phyloP scores from a whole-genome alignment of 257 asterid species.

The Solanum pimpinellifolium region DNA sequence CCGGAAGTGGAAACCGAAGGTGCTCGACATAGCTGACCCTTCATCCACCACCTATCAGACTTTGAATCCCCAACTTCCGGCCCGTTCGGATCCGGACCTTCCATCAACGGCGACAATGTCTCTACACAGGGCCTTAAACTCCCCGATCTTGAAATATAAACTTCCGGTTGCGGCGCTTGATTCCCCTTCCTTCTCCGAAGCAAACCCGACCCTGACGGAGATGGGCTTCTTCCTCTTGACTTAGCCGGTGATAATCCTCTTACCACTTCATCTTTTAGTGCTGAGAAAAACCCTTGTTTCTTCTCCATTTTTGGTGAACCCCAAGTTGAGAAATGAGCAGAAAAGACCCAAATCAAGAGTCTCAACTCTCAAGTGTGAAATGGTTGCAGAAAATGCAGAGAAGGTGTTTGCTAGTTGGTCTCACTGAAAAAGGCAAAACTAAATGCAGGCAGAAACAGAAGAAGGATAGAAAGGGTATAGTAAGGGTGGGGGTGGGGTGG shows the following conservation, averaged over 20 bases:
- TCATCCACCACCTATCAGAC: constrained; percentile 39
- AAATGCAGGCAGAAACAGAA: neutral
- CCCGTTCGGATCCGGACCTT: constrained; percentile 59
- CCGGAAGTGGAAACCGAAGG: constrained; percentile 20
- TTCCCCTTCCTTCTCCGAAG: constrained; percentile 37
- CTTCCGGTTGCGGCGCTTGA: constrained; percentile 36
- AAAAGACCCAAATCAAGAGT: neutral
- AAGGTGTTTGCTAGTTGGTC: neutral
- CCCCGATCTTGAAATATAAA: constrained; percentile 46
- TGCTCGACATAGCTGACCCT: constrained; percentile 47
- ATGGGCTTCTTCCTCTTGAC: constrained; percentile 44
- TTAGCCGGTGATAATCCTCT: constrained; percentile 61
- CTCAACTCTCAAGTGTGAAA: neutral
- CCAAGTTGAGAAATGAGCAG: neutral
- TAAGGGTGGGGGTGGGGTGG: neutral
- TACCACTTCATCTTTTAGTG: constrained; percentile 55
- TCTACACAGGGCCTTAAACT: constrained; percentile 46
- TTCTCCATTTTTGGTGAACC: constrained; percentile 32
- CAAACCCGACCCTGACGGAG: constrained; percentile 55
- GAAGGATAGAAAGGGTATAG: neutral
- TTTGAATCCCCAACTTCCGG: constrained; percentile 31
- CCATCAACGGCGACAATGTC: constrained; percentile 48
- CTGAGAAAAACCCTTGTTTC: constrained; percentile 56
- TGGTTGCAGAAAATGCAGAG: neutral
- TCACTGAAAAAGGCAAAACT: neutral